phyloP scores from a whole-genome alignment of 2,329 filamentous ascomycete species.

The Chaetothyriales sp. region DNA sequence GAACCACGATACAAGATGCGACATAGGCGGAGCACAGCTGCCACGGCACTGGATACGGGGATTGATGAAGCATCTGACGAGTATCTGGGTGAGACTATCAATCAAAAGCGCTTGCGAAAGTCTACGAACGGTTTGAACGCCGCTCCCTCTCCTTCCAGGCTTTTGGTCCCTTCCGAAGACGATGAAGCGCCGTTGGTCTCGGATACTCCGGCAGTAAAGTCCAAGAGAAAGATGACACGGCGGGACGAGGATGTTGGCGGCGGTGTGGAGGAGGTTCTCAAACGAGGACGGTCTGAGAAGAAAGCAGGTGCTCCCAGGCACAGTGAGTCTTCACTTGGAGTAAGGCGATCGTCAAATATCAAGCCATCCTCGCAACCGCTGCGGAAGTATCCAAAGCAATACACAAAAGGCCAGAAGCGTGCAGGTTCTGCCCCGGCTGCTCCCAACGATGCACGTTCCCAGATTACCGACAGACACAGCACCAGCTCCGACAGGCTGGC shows the following conservation, averaged over 20 bases:
- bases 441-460: neutral
- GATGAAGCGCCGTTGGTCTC: neutral
- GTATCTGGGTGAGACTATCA: neutral
- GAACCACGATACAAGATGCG: conserved; percentile 7
- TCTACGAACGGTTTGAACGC: conserved; percentile 1
- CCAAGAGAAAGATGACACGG: neutral
- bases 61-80: conserved; percentile 6
- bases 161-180: neutral
- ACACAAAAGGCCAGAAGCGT: neutral
- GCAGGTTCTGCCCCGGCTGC: neutral
- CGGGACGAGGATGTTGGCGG: neutral
- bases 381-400: neutral
- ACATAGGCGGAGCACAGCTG: conserved; percentile 4
- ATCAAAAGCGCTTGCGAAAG: neutral
- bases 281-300: neutral
- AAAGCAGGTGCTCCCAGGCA: neutral
- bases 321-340: neutral
- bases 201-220: neutral
- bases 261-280: neutral
- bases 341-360: neutral
- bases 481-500: neutral
- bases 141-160: neutral
- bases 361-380: neutral
- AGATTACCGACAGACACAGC: neutral
- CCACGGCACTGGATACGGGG: conserved; percentile 9